Conservation (phyloP, 2,329 filamentous ascomycete species). For the Pseudogymnoascus verrucosus region DNA sequence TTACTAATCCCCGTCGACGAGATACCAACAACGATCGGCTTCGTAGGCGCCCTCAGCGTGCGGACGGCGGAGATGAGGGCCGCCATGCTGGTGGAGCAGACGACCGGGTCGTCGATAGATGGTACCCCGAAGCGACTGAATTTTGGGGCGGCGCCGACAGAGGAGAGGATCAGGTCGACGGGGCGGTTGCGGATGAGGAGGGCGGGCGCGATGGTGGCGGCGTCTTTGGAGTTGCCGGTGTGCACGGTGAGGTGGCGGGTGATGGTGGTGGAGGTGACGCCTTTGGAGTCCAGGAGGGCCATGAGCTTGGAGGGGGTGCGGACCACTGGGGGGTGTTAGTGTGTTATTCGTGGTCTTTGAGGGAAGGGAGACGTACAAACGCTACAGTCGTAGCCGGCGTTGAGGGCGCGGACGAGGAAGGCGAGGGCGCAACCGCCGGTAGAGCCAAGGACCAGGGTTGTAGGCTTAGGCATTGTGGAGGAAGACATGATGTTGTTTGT, state of each 20-base stretch:
- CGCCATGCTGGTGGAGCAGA: constrained; percentile 39
- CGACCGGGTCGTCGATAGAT: constrained; percentile 36
- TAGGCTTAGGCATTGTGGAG: constrained; percentile 24
- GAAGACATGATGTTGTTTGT: not conserved
- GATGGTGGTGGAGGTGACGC: constrained; percentile 13
- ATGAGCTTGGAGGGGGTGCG: constrained; percentile 43
- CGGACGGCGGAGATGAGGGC: constrained; percentile 34
- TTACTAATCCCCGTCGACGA: constrained; percentile 37
- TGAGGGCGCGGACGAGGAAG: constrained; percentile 38
- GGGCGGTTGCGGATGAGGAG: constrained; percentile 29
- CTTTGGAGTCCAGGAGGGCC: constrained; percentile 24
- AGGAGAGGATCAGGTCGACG: constrained; percentile 40
- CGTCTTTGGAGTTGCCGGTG: constrained; percentile 41
- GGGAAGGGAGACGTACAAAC: constrained; percentile 22
- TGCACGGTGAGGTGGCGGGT: constrained; percentile 35
- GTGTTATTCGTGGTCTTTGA: not conserved
- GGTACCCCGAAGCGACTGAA: constrained; percentile 25
- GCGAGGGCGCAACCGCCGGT: constrained; percentile 43
- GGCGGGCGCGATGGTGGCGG: constrained; percentile 30
- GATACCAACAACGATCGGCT: constrained; percentile 32
- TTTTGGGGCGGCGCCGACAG: constrained; percentile 36
- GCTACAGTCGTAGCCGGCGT: constrained; percentile 38
- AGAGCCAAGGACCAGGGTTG: constrained; percentile 46
- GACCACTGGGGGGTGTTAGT: constrained; percentile 27
- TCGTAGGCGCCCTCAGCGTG: constrained; percentile 20